A percentile compares a stretch with the other conserved stretches of the same genome.
phyloP scores from a whole-genome alignment of 495 filamentous ascomycete genomes.

The Xylaria nigripes region DNA sequence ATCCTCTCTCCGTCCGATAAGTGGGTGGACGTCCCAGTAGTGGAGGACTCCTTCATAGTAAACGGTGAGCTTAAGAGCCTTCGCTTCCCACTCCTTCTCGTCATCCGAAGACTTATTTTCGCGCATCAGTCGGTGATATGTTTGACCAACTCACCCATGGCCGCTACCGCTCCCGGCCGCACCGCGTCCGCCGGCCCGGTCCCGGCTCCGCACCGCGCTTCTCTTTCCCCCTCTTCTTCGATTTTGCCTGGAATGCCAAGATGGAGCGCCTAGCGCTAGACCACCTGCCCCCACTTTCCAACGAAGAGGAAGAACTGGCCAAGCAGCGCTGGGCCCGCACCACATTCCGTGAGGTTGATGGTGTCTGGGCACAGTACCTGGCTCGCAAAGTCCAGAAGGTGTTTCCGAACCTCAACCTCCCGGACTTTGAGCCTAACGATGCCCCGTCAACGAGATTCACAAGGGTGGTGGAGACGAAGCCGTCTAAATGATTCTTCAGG shows the following conservation, averaged over 20 bases:
- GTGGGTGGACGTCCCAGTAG: constrained; percentile 1
- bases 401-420: constrained; percentile 4
- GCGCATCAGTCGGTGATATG: constrained; percentile 5
- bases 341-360: constrained; percentile 2
- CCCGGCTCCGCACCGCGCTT: background rate
- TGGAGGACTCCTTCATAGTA: background rate
- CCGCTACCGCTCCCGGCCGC: constrained; percentile 1
- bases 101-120: background rate
- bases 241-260: constrained; percentile 4
- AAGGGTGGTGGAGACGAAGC: background rate
- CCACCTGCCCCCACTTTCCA: background rate
- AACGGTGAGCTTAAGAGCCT: background rate
- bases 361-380: constrained; percentile 4
- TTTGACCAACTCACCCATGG: constrained; percentile 5
- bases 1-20: background rate
- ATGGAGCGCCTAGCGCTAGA: constrained; percentile 5
- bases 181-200: constrained; percentile 1
- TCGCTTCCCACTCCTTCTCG: background rate
- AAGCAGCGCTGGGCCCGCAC: background rate
- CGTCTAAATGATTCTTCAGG: no score
- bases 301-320: constrained; percentile 2
- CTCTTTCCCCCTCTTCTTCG: constrained; percentile 8
- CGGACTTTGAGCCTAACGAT: background rate
- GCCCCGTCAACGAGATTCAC: background rate
- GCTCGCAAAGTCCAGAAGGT: constrained; percentile 4